A percentile compares a stretch with the other conserved stretches of the same genome.
These are phyloP conservation scores for Eutrema japonicum DNA, from an alignment of 345 rosid genomes.

Conservation along the genomic window DNA sequence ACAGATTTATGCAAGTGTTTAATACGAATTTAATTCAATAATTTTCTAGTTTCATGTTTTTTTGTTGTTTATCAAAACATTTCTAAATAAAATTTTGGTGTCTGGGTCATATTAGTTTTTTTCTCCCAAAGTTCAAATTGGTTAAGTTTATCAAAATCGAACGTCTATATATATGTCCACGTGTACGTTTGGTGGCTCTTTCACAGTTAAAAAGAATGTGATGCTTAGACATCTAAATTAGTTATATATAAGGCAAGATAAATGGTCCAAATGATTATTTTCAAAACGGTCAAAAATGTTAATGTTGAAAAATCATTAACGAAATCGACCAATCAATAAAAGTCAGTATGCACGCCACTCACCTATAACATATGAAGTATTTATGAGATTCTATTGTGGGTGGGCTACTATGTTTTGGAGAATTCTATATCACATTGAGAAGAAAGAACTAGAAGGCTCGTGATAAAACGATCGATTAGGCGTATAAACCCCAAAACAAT, in stretches of 20 bases:
- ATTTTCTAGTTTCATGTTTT: background rate
- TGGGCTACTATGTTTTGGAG: background rate
- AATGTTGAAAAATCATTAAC: background rate
- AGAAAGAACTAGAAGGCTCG: conserved; percentile 16
- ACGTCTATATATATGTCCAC: background rate
- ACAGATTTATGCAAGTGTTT: background rate
- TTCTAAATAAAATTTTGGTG: background rate
- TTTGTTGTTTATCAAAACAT: background rate
- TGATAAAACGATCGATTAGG: background rate
- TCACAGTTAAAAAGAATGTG: background rate
- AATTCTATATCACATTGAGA: background rate
- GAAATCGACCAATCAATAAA: background rate
- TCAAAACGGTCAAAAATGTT: background rate
- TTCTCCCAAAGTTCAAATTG: background rate
- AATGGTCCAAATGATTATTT: background rate
- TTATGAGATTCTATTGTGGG: background rate
- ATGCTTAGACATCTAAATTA: background rate
- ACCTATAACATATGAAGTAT: background rate
- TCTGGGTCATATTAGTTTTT: background rate
- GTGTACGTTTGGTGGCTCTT: background rate
- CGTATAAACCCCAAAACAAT: conserved; percentile 15
- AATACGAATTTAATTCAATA: background rate
- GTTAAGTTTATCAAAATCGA: background rate
- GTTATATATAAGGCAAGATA: background rate
- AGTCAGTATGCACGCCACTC: too few species aligned